Percentiles rank a stretch among this genome's conserved stretches.
phyloP scores from a whole-genome alignment of 2,329 filamentous ascomycete genomes.

The Tothia fuscella region DNA sequence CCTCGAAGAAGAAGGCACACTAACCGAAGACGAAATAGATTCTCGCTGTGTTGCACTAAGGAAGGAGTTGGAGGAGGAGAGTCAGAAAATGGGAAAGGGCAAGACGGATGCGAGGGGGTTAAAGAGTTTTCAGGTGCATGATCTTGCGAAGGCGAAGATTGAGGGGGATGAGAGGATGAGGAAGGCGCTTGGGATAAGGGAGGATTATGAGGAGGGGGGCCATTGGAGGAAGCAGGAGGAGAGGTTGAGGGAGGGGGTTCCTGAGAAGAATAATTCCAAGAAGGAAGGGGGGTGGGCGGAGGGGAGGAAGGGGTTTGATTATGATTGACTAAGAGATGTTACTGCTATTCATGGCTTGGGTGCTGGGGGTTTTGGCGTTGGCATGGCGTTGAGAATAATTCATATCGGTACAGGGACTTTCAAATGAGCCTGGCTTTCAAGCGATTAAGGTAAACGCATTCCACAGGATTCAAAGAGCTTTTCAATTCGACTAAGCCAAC shows the following conservation, averaged over 20 bases:
- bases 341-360: no score
- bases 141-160: constrained; percentile 91
- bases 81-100: constrained; percentile 27
- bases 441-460: no score
- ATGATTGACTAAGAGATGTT: no score
- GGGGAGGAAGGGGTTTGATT: constrained; percentile 1
- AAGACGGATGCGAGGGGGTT: constrained; percentile 42
- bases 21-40: constrained; percentile 88
- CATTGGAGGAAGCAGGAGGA: constrained; percentile 82
- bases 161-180: constrained; percentile 84
- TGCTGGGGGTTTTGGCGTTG: no score
- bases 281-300: background rate
- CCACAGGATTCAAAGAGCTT: no score
- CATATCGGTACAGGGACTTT: no score
- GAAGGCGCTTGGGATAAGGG: constrained; percentile 74
- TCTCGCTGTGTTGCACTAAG: constrained; percentile 55
- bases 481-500: no score
- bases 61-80: constrained; percentile 47
- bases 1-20: constrained; percentile 76
- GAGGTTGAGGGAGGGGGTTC: constrained; percentile 36
- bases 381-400: no score
- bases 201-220: constrained; percentile 72
- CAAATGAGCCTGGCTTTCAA: no score
- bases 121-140: constrained; percentile 91
- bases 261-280: constrained; percentile 23